Evolutionary conservation across 768 basidiomycete species (phyloP), one percentile per base, ranked within the genome.

Genomic region (Kwoniella sp.): DNA sequence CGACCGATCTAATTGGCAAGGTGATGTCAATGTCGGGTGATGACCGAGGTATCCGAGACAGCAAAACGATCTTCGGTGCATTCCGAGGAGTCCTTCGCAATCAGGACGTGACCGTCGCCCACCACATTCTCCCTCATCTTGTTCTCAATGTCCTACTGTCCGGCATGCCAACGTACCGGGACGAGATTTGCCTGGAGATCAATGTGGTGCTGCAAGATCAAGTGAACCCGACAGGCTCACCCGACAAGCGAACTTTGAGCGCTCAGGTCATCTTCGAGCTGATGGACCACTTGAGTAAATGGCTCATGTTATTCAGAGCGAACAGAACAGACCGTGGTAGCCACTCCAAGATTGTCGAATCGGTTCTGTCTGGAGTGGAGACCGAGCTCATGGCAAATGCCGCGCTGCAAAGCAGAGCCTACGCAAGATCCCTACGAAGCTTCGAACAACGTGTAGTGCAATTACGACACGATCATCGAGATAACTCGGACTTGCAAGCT

Each of bases 251-350:
- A 65, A 81, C 91, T 2, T 85, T 96, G 29, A 92, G 93, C 77
- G 94, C 96, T n/a, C 94, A 97, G 84, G 95, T 94, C 9, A 87
- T 97, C 22, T 99, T 99, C 78, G 88, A 88, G 82, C 84, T 99
- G 27, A 86, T 99, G 77, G 96, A 99, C 76, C 94, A 98, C 74
- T 83, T 98, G 12, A 95, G 88, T 80, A 88, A 87, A 71, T 98
- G 92, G 88, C 85, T 92, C 33, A 88, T 90, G 48, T 81, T 86
- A 13, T 84, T 88, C 27, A 87, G 91, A 19, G 76, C 87, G 84
- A 84, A 80, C 85, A 84, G 68, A 73, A 68, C 2, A 13, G 65
- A 87, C 87, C 48, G 69, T 82, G 44, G 52, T 48, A 27, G 21
- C 22, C 56, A 55, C 36, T 59, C 44, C 40, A 69, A 64, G 50